Evolutionary conservation across 1,139 yeast species (phyloP), one percentile per base, ranked within the genome.

Genomic region (Kazachstania sp.): DNA sequence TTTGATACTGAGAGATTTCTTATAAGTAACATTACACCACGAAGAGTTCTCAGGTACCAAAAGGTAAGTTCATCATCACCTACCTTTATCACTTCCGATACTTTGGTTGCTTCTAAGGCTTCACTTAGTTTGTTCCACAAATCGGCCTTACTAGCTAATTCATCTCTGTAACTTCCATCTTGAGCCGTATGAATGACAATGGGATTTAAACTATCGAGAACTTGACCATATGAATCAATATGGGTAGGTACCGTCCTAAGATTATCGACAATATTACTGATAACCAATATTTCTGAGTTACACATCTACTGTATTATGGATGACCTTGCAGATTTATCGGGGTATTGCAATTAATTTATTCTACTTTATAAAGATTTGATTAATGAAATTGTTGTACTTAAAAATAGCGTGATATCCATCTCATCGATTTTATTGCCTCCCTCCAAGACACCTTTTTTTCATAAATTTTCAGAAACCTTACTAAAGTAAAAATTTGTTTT

Each of bases 21-120:
- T 20, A 67, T 63, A 26, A 71, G 41, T 1, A 71, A 44, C 1
- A 68, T 45, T 2, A 67, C 52, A 3, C 73, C 75, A 44, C 74
- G 57, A 2, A 63, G 39, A 0, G 56, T 47, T 47, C 64, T 49
- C 29, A 51, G 8, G 43, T 49, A 49, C 53, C 43, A 46, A 23
- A 40, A 36, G 28, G 45, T 44, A 43, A 37, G 42, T 20, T 48
- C 49, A 18, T 54, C 48, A 20, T 55, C 46, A 6, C 16, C 32
- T 31, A 49, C 49, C n/a, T 47, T 38, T 3, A 16, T 39, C 12
- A 38, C 43, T 20, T 37, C 36, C 13, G 36, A 44, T 16, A 39
- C 36, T 7, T 32, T 45, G 36, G 50, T 46, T 16, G 41, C 45
- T 5, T 44, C 43, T 20, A 57, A 23, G 30, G 41, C 37, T 3